Percentiles rank a stretch among this genome's conserved stretches.
Evolutionary conservation across 495 filamentous ascomycete species (phyloP).

Genomic region (Letharia columbiana): DNA sequence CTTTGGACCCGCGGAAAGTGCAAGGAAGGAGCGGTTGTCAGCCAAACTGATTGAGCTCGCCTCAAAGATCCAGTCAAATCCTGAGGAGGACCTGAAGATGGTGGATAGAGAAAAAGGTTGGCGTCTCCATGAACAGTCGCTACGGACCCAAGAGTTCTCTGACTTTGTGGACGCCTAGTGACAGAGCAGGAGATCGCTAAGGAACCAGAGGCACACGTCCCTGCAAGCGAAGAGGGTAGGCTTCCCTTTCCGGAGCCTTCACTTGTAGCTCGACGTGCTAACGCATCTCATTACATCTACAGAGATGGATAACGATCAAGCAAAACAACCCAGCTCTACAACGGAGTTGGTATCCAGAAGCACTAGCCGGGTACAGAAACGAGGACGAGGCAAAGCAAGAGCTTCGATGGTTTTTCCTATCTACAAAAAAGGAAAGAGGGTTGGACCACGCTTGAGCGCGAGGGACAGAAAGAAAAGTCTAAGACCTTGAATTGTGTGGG

Average conservation of each 20-base stretch:
- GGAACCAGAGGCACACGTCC: slow-evolving; percentile 26
- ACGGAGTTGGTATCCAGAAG: slow-evolving; percentile 27
- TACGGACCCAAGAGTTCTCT: background rate
- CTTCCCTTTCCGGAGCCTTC: background rate
- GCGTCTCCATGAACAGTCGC: background rate
- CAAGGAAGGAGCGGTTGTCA: slow-evolving; percentile 66
- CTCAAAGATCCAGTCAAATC: slow-evolving; percentile 50
- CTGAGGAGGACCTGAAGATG: slow-evolving; percentile 11
- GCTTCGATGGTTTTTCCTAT: slow-evolving; percentile 38
- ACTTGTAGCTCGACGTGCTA: background rate
- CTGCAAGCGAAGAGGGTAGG: slow-evolving; percentile 29
- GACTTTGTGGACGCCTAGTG: background rate
- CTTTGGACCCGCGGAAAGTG: slow-evolving; percentile 69
- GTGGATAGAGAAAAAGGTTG: slow-evolving; percentile 10
- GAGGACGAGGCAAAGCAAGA: slow-evolving; percentile 32
- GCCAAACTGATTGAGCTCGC: slow-evolving; percentile 71
- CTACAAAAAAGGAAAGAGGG: slow-evolving; percentile 20
- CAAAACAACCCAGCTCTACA: slow-evolving; percentile 19
- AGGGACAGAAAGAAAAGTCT: slow-evolving; percentile 12
- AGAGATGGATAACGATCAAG: slow-evolving; percentile 37
- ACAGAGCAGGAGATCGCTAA: slow-evolving; percentile 12
- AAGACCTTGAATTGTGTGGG: background rate
- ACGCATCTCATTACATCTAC: slow-evolving; percentile 27
- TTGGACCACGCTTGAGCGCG: slow-evolving; percentile 10
- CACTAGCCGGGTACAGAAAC: slow-evolving; percentile 26